Evolutionary conservation across 2,329 filamentous ascomycete species (phyloP).

Genomic region (Fusarium sambucinum): DNA sequence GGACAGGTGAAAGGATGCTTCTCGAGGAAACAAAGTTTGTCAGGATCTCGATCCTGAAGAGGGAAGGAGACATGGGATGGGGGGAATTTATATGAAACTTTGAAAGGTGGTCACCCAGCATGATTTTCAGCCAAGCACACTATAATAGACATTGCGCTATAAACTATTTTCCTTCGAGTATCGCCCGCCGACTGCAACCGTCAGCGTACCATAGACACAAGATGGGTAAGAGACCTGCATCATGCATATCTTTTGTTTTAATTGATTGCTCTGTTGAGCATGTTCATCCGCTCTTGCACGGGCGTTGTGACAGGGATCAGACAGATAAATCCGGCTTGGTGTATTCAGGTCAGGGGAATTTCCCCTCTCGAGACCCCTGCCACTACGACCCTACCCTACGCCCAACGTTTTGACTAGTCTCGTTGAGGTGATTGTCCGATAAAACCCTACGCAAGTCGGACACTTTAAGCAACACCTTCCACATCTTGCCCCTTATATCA

Average conservation of each 20-base stretch:
- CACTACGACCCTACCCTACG: neutral
- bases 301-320: neutral
- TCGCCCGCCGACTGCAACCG: slow-evolving; percentile 11
- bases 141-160: neutral
- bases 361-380: neutral
- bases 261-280: slow-evolving; percentile 5
- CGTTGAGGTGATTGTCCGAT: neutral
- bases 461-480: slow-evolving; percentile 3
- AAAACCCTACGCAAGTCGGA: neutral
- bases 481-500: slow-evolving; percentile 7
- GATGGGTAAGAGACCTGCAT: neutral
- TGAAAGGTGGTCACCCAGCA: neutral
- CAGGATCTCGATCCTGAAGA: slow-evolving; percentile 13
- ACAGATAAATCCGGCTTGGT: neutral
- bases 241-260: slow-evolving; percentile 9
- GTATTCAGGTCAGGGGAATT: neutral
- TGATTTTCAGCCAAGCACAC: neutral
- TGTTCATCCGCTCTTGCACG: neutral
- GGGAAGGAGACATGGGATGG: neutral
- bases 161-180: slow-evolving; percentile 1
- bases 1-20: neutral
- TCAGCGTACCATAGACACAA: slow-evolving; percentile 1
- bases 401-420: neutral
- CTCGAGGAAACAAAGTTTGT: slow-evolving; percentile 9
- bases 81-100: slow-evolving; percentile 23